Conservation (phyloP, 2,329 filamentous ascomycete genomes). For the Colletotrichum sp. region DNA sequence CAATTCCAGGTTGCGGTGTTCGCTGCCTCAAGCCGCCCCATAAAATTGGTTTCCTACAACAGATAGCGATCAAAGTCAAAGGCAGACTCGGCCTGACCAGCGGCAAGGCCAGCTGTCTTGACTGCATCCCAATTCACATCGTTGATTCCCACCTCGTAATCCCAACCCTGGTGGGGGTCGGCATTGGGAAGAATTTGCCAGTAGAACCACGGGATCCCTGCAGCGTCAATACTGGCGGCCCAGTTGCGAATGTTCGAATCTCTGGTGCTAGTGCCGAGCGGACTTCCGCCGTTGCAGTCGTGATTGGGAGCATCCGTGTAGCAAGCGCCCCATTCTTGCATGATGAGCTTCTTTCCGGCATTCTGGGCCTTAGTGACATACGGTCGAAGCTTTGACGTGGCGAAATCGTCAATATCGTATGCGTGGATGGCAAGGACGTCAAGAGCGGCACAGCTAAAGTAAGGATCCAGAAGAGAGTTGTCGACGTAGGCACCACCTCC, state of each 20-base stretch:
- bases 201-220: slow-evolving; percentile 36
- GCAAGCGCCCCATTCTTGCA: slow-evolving; percentile 34
- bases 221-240: slow-evolving; percentile 28
- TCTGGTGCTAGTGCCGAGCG: slow-evolving; percentile 15
- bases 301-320: slow-evolving; percentile 32
- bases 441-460: slow-evolving; percentile 16
- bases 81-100: slow-evolving; percentile 1
- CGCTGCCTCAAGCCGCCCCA: not conserved
- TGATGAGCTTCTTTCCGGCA: slow-evolving; percentile 35
- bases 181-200: slow-evolving; percentile 37
- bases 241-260: slow-evolving; percentile 31
- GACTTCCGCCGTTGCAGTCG: slow-evolving; percentile 24
- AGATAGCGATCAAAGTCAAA: slow-evolving; percentile 16
- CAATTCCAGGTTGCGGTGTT: not conserved
- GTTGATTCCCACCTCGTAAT: slow-evolving; percentile 35
- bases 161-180: slow-evolving; percentile 32
- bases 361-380: slow-evolving; percentile 29
- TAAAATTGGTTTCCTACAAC: not conserved
- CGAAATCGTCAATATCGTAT: slow-evolving; percentile 29
- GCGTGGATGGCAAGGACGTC: slow-evolving; percentile 28
- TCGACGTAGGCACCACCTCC: slow-evolving; percentile 23
- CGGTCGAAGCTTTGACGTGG: slow-evolving; percentile 22
- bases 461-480: slow-evolving; percentile 19
- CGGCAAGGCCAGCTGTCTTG: not conserved
- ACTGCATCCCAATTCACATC: slow-evolving; percentile 25